A percentile compares a stretch with the other conserved stretches of the same genome.
Conservation (phyloP, 371 early-diverging fungal genomes). For the Rhizopus stolonifer region DNA sequence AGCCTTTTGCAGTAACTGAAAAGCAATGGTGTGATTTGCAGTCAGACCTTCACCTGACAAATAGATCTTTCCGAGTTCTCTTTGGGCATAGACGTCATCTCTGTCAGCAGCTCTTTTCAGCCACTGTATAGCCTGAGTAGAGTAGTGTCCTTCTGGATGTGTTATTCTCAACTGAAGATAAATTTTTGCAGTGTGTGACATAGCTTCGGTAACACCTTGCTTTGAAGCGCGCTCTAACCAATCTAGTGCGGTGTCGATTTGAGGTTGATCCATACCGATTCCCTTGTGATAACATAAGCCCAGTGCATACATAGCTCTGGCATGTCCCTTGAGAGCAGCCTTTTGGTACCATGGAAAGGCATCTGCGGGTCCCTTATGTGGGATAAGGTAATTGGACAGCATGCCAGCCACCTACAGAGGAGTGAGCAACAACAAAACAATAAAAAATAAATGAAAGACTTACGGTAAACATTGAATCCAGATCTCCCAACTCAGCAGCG, state of each 20-base stretch:
- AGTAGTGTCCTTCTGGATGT: slow-evolving; percentile 22
- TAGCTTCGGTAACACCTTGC: slow-evolving; percentile 38
- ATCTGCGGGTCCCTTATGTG: slow-evolving; percentile 37
- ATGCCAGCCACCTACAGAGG: slow-evolving; percentile 41
- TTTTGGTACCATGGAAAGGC: slow-evolving; percentile 61
- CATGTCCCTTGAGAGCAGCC: slow-evolving; percentile 51
- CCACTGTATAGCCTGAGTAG: slow-evolving; percentile 42
- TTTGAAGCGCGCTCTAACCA: slow-evolving; percentile 50
- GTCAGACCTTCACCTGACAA: slow-evolving; percentile 63
- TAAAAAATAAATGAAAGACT: neutral
- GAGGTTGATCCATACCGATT: slow-evolving; percentile 22
- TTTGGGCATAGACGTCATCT: slow-evolving; percentile 62
- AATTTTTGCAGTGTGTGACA: slow-evolving; percentile 46
- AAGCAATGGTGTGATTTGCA: slow-evolving; percentile 68
- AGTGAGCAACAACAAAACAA: slow-evolving; percentile 2
- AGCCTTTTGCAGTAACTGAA: slow-evolving; percentile 74
- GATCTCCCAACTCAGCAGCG: slow-evolving; percentile 39
- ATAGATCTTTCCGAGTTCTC: slow-evolving; percentile 86
- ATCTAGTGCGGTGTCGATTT: slow-evolving; percentile 37
- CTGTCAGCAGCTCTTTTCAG: slow-evolving; percentile 45
- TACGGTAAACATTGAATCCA: slow-evolving; percentile 46
- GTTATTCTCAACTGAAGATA: slow-evolving; percentile 24
- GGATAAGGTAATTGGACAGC: slow-evolving; percentile 55
- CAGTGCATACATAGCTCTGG: slow-evolving; percentile 41
- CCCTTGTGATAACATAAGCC: slow-evolving; percentile 54